These are phyloP conservation scores for Pseudogymnoascus sp. DNA, from an alignment of 2,329 filamentous ascomycete species.

Conservation along the genomic window DNA sequence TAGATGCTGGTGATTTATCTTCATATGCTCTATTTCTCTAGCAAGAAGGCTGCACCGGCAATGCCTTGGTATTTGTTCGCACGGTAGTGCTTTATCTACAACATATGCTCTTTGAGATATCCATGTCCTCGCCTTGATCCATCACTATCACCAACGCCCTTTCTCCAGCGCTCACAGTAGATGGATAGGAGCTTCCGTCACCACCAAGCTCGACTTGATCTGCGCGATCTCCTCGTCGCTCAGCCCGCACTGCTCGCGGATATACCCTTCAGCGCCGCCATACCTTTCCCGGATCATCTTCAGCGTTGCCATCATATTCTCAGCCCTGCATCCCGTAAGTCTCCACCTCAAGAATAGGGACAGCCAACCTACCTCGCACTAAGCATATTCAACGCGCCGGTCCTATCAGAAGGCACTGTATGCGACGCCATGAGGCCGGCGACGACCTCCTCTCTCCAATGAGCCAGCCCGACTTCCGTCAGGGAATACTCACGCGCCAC, in stretches of 20 bases:
- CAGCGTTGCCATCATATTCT: conserved; percentile 44
- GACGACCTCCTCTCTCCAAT: conserved; percentile 45
- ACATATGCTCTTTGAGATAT: background rate
- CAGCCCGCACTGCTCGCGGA: conserved; percentile 50
- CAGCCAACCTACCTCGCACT: conserved; percentile 27
- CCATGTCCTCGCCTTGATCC: background rate
- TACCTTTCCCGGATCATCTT: conserved; percentile 50
- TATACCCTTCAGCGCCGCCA: conserved; percentile 57
- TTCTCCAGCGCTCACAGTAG: background rate
- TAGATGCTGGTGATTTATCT: background rate
- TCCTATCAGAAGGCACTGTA: conserved; percentile 33
- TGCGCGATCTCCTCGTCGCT: conserved; percentile 45
- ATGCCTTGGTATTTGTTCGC: background rate
- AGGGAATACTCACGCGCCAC: conserved; percentile 63
- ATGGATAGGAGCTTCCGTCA: conserved; percentile 19
- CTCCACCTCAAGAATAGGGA: conserved; percentile 18
- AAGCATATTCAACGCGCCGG: conserved; percentile 37
- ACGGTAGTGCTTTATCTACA: background rate
- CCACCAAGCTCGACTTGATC: conserved; percentile 43
- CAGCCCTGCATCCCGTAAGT: conserved; percentile 28
- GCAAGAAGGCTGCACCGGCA: background rate
- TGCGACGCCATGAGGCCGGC: conserved; percentile 42
- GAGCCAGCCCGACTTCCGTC: conserved; percentile 53
- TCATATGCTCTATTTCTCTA: background rate
- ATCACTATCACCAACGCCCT: background rate